Base-by-base conservation (phyloP, 768 basidiomycete genomes). In the Erythrobasidium yunnanense region DNA sequence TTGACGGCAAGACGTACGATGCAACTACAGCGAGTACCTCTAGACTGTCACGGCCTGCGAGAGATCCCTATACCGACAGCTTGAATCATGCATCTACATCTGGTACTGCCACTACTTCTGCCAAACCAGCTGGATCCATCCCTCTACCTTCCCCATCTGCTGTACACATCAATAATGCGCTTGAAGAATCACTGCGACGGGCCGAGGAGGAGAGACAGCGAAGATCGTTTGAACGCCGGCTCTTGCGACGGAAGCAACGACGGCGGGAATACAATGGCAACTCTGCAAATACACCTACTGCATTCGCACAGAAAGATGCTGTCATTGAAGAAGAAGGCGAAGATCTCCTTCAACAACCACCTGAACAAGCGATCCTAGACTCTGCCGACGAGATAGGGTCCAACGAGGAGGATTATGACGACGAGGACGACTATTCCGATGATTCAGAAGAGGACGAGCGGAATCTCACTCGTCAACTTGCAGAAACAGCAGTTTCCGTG, bases 401-500 rank as follows among this genome's bases (percentile, higher is more conserved):
- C 20, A 32, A 35, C 49, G 60, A 63, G 18, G 65, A 66, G 8
- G 46, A 60, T 13, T 33, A 5, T 30, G 65, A 62, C 45, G 30
- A 38, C 4, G 66, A 84, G 49, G 84, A 83, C 68, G 82, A 81
- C 0, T 38, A 35, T n/a, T 42, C 38, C 11, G 38, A 42, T n/a
- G 38, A 42, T n/a, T 42, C 38, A n/a, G n/a, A n/a, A 11, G 82
- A 68, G 18, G 68, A 70, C 29, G 57, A 46, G 38, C 50, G 83
- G 46, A 92, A 85, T 74, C 77, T 97, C 72, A 97, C 95, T 4
- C 86, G 83, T 74, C 89, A 91, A 71, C 81, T 99, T 15, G 95
- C 93, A 6, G 93, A 93, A 78, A 99, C 95, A 20, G 95, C 95
- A 18, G 88, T 90, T 13, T 87, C 90, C 38, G 95, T 99, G 11